Conservation (phyloP, 208 protist species). For the Plasmodiophora brassicae region DNA sequence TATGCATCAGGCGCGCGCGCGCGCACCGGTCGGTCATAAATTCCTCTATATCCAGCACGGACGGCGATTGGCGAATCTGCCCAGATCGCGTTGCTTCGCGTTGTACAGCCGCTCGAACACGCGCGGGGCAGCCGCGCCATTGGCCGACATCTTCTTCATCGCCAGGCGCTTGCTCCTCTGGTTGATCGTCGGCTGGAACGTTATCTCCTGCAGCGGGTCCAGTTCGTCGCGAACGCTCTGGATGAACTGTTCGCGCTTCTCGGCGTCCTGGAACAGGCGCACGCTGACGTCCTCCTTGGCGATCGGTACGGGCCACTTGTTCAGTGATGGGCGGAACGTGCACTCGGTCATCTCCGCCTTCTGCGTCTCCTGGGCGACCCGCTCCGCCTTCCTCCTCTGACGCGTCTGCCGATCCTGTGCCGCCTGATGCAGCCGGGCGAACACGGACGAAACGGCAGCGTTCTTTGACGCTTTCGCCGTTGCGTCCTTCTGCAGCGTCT, state of each 20-base stretch:
- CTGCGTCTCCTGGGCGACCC: too few relatives aligned
- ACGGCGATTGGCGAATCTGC: too few relatives aligned
- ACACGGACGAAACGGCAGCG: too few relatives aligned
- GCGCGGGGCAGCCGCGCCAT: neutral
- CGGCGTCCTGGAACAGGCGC: neutral
- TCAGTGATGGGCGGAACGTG: neutral
- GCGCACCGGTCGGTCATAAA: too few relatives aligned
- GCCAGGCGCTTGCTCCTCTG: neutral
- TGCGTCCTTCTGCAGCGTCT: too few relatives aligned
- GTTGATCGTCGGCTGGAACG: neutral
- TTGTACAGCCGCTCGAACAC: slow-evolving; percentile 10
- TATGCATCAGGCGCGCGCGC: too few relatives aligned
- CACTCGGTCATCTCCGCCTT: neutral
- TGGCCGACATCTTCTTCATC: neutral
- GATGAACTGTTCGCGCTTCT: neutral
- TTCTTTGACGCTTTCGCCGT: too few relatives aligned
- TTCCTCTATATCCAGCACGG: too few relatives aligned
- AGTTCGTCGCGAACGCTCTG: neutral
- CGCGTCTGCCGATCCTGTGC: too few relatives aligned
- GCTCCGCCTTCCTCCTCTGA: too few relatives aligned
- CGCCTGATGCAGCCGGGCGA: too few relatives aligned
- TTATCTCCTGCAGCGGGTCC: neutral
- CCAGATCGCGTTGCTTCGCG: neutral
- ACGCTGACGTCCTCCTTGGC: neutral
- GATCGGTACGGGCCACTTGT: neutral